These are phyloP conservation scores for Eucalyptus victrix DNA, from an alignment of 345 rosid species.

Conservation along the genomic window DNA sequence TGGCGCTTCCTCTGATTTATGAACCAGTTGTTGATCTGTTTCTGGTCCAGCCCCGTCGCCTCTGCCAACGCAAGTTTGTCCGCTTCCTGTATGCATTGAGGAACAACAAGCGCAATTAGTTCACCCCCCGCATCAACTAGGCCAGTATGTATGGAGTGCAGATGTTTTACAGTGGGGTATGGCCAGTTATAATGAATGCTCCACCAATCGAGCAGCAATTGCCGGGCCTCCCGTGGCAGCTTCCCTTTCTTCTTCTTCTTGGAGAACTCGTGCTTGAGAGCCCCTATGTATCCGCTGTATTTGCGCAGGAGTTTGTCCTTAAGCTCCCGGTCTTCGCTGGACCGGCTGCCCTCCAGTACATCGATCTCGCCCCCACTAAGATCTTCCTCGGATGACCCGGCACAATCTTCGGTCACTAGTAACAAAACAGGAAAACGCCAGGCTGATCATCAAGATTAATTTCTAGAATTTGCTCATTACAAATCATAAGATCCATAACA, in stretches of 20 bases:
- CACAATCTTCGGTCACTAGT: constrained; percentile 6
- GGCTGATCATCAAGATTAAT: not conserved
- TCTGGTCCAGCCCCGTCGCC: constrained; percentile 43
- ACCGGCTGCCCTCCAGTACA: not conserved
- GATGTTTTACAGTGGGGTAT: constrained; percentile 33
- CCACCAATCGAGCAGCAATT: constrained; percentile 44
- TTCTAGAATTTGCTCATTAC: not conserved
- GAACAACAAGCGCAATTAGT: not conserved
- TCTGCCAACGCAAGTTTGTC: constrained; percentile 38
- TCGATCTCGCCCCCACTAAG: constrained; percentile 22
- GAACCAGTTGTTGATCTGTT: constrained; percentile 57
- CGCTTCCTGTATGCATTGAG: constrained; percentile 15
- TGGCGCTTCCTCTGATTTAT: constrained; percentile 56
- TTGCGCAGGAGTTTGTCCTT: constrained; percentile 28
- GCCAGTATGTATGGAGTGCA: not conserved
- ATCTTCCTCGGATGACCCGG: constrained; percentile 22
- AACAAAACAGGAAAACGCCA: not conserved
- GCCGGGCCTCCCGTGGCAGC: constrained; percentile 38
- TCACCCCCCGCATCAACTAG: not conserved
- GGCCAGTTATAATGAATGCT: constrained; percentile 44
- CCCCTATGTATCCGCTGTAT: constrained; percentile 30
- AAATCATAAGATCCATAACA: not conserved
- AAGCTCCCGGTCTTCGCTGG: constrained; percentile 19
- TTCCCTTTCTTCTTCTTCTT: constrained; percentile 50
- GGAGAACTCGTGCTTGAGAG: constrained; percentile 32